Conservation (phyloP, 2,329 filamentous ascomycete species). For the Aureobasidium lini region DNA sequence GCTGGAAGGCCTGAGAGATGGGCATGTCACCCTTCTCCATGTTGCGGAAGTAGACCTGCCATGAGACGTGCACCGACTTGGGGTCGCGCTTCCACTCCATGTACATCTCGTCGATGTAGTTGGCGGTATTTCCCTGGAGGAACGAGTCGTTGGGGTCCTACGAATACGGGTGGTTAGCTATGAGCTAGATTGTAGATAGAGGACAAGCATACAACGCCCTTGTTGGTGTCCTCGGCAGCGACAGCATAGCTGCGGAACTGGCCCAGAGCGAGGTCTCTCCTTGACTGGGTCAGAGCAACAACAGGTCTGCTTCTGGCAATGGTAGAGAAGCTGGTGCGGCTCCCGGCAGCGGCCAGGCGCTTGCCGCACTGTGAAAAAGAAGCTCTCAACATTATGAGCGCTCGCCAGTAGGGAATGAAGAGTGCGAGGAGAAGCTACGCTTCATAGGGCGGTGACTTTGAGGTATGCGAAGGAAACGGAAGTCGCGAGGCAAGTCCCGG, state of each 20-base stretch:
- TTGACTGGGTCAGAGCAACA: conserved; percentile 39
- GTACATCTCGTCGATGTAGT: conserved; percentile 99
- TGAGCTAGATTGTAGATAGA: background rate
- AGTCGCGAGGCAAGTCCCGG: background rate
- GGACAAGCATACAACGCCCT: conserved; percentile 49
- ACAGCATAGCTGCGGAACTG: conserved; percentile 52
- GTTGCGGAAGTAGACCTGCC: conserved; percentile 99
- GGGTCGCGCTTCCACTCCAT: conserved; percentile 94
- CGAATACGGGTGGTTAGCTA: conserved; percentile 22
- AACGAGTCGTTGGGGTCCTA: conserved; percentile 90
- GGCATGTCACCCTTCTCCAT: conserved; percentile 99
- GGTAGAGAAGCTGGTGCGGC: conserved; percentile 35
- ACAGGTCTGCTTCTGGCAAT: conserved; percentile 29
- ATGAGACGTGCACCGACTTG: conserved; percentile 89
- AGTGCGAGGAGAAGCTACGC: conserved; percentile 7
- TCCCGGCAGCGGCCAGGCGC: conserved; percentile 49
- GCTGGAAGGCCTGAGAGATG: conserved; percentile 92
- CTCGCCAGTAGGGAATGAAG: conserved; percentile 1
- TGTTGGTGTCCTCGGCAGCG: conserved; percentile 50
- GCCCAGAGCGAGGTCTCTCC: conserved; percentile 38
- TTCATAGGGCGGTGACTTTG: background rate
- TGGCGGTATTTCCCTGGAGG: conserved; percentile 91
- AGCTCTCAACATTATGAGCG: conserved; percentile 60
- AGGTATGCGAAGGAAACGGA: conserved; percentile 8
- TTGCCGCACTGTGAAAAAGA: conserved; percentile 58